Conservation (phyloP, 257 asterid genomes). For the Solanum pennellii region DNA sequence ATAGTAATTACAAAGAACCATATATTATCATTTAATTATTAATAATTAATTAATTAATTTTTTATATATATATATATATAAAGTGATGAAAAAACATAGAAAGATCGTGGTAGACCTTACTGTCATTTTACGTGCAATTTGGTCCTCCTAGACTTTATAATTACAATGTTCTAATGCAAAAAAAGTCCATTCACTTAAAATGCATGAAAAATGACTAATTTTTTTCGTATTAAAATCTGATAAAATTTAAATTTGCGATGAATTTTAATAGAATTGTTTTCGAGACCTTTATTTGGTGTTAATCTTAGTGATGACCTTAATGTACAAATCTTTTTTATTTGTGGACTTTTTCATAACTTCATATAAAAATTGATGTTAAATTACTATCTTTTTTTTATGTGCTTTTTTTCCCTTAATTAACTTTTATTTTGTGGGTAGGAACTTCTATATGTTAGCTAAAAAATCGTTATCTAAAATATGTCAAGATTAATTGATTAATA, state of each 20-base stretch:
- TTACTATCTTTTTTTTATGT: background rate
- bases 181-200: background rate
- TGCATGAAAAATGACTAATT: background rate
- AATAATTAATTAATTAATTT: background rate
- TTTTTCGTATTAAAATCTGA: background rate
- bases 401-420: background rate
- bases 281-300: fast-evolving
- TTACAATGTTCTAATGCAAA: background rate
- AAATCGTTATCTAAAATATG: background rate
- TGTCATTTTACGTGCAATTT: background rate
- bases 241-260: fast-evolving
- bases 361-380: background rate
- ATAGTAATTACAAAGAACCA: background rate
- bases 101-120: background rate
- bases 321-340: background rate
- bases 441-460: background rate
- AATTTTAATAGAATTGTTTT: fast-evolving
- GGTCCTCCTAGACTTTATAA: background rate
- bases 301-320: background rate
- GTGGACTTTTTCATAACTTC: background rate
- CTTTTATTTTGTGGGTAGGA: background rate
- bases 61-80: background rate
- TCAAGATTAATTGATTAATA: background rate
- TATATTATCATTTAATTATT: background rate
- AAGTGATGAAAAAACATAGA: background rate